A percentile compares a stretch with the other conserved stretches of the same genome.
phyloP scores from a whole-genome alignment of 345 rosid species.

The Iberis pinnata region DNA sequence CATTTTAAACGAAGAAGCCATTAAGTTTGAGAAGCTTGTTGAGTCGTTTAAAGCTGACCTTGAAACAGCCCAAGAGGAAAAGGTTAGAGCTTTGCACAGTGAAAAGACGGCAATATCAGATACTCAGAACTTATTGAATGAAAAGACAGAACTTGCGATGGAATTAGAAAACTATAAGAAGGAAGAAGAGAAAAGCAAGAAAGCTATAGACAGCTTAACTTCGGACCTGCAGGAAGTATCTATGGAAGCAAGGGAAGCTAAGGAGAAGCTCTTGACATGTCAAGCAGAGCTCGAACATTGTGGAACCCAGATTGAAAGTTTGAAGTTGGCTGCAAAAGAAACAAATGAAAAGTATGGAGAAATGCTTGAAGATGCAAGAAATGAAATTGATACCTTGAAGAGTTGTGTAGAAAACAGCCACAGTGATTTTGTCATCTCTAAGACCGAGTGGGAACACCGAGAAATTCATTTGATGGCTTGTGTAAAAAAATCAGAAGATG shows the following conservation, averaged over 20 bases:
- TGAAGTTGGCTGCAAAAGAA: slow-evolving; percentile 58
- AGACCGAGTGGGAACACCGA: slow-evolving; percentile 63
- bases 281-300: slow-evolving; percentile 53
- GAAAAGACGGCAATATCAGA: slow-evolving; percentile 66
- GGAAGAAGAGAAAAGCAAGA: slow-evolving; percentile 76
- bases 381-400: slow-evolving; percentile 44
- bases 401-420: slow-evolving; percentile 37
- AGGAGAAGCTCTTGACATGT: slow-evolving; percentile 56
- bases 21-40: slow-evolving; percentile 39
- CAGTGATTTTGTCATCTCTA: slow-evolving; percentile 40
- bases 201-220: slow-evolving; percentile 75
- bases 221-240: slow-evolving; percentile 74
- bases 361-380: slow-evolving; percentile 62
- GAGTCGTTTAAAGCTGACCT: slow-evolving; percentile 53
- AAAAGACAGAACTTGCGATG: slow-evolving; percentile 52
- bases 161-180: slow-evolving; percentile 54
- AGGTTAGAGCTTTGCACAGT: slow-evolving; percentile 53
- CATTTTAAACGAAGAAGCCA: slow-evolving; percentile 41
- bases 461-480: slow-evolving; percentile 47
- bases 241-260: slow-evolving; percentile 68
- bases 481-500: slow-evolving; percentile 53
- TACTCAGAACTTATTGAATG: slow-evolving; percentile 53
- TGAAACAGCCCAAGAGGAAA: slow-evolving; percentile 57
- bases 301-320: slow-evolving; percentile 53
- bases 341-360: slow-evolving; percentile 55